phyloP scores from a whole-genome alignment of 2,329 filamentous ascomycete genomes.

The Cladophialophora chaetospira region DNA sequence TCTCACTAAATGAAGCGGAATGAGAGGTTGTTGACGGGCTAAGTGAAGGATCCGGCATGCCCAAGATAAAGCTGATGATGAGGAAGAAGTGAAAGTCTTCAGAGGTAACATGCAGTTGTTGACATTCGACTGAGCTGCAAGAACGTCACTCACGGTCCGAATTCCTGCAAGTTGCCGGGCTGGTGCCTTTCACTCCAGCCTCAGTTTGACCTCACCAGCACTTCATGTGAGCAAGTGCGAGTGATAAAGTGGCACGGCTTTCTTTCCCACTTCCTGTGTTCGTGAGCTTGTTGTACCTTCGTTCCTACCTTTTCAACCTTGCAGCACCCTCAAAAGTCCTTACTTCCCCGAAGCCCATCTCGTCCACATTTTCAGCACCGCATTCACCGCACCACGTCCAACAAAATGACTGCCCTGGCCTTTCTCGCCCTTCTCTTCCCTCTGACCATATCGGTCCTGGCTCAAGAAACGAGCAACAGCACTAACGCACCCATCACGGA shows the following conservation, averaged over 20 bases:
- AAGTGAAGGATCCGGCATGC: too few species aligned
- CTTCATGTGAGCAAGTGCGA: not conserved
- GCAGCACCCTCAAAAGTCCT: not conserved
- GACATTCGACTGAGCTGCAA: not conserved
- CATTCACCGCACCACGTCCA: not conserved
- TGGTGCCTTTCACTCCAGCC: not conserved
- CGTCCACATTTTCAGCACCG: not conserved
- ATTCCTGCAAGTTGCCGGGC: conserved; percentile 27
- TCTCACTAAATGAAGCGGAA: too few species aligned
- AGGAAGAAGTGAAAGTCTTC: too few species aligned
- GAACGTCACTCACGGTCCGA: not conserved
- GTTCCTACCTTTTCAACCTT: not conserved
- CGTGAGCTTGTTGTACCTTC: not conserved
- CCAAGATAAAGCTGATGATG: too few species aligned
- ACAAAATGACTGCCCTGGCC: conserved; percentile 31
- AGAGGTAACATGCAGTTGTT: not conserved
- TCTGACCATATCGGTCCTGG: conserved; percentile 31
- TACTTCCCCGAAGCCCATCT: not conserved
- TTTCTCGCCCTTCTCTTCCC: conserved; percentile 29
- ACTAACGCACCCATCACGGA: conserved; percentile 55
- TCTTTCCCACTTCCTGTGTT: not conserved
- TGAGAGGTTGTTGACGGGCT: too few species aligned
- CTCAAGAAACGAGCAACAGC: conserved; percentile 35
- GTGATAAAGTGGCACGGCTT: not conserved
- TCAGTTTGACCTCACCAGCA: conserved; percentile 1